Base-by-base conservation (phyloP, 306 rosid species). In the Quercus bicolor region DNA sequence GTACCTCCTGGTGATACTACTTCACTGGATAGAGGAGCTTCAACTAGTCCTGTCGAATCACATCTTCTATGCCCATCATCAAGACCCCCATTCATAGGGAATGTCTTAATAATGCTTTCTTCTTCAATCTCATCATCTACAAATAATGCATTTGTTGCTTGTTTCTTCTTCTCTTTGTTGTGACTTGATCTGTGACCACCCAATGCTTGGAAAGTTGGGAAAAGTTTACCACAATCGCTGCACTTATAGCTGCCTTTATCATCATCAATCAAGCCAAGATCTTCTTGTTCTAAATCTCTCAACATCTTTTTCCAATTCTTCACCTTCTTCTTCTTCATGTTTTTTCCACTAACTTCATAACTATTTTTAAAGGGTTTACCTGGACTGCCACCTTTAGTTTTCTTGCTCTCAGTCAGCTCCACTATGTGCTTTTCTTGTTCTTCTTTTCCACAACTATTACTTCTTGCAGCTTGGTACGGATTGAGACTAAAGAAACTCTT, bases 181-280 rank as follows among this genome's bases (percentile, higher is more conserved):
- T 86, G 87, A 43, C 56, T 66, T 14, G 87, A 80, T 78, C 70
- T 86, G 28, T 86, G 89, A 33, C 87, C 87, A 5, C 89, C 87
- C 70, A 86, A 70, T 3, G 77, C 89, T 65, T 80, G 87, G 56
- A 71, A 83, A 26, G 81, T 77, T 1, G 57, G 0, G 31, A 83
- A 83, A 16, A 83, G 34, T 71, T 66, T 80, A 2, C 37, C 54
- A 37, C 89, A 86, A 15, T 16, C 72, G 8, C n/a, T 24, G 20
- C 86, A 86, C 18, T 69, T 64, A 43, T 71, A 75, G 4, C 62
- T 56, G 34, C 9, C 54, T 14, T 71, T 26, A 69, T 18, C 12
- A 19, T 54, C 52, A 20, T 48, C 18, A 33, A 29, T 16, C 56
- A 72, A 28, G 6, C 21, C 52, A 20, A 10, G 16, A 2, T 11